Base-by-base conservation (phyloP, 2,329 filamentous ascomycete species). In the Pseudogymnoascus sp. region DNA sequence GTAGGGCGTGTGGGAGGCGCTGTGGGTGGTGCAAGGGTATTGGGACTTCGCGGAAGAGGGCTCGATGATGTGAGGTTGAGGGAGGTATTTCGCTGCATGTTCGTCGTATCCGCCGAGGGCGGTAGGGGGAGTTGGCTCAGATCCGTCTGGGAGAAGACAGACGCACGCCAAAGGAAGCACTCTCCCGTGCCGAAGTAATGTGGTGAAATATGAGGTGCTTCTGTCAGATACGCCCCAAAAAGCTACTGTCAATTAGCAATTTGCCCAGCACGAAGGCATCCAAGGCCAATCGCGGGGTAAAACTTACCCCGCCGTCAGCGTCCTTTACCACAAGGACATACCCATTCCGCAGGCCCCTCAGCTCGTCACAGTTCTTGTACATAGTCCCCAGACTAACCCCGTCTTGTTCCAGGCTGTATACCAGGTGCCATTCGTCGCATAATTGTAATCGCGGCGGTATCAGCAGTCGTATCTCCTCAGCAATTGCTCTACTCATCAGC, bases 161-260 rank as follows among this genome's bases (percentile, higher is more conserved):
- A 86, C 0, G 90, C 88, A 59, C 89, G 85, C 91, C 91, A 96
- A 67, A 96, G 84, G 75, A 96, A 99, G 76, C 93, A 97, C 76
- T 99, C 95, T 70, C 95, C 95, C 11, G 91, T 97, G 71, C 95
- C 95, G 75, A 90, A 99, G 79, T 96, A 99, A 67, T 93, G 89
- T 2, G 91, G 78, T 1, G 86, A 80, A 0, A 91, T 90, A 69
- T 89, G 90, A 10, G 93, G 93, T 60, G 89, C 82, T 74, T 99
- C 93, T 61, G 91, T 96, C 62, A 97, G 85, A 75, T 97, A 97
- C 62, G 93, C 93, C 72, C 95, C 95, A 74, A 99, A 99, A 44
- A 91, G 83, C 83, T 88, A 67, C 56, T 26, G 23, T 42, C 13
- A 42, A 29, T 37, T 64, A 42, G 60, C 37, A 64, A 60, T 40